Percentiles rank a stretch among this genome's conserved stretches.
Evolutionary conservation across 1,284 basidiomycete species (phyloP).

Genomic region (Ceratobasidium theobromae): DNA sequence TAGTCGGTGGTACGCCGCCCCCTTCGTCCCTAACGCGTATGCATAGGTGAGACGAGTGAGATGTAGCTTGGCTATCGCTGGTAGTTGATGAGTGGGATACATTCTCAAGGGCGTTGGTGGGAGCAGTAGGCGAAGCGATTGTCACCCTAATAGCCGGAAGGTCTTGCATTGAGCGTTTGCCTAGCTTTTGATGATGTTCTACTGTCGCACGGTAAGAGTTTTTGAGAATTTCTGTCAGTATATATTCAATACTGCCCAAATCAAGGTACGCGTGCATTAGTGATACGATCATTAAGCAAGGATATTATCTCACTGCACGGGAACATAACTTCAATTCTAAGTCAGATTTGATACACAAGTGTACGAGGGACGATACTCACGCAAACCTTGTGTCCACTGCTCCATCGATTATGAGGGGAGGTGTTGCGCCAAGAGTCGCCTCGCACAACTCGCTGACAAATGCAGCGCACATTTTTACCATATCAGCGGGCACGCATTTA

Average conservation of each 20-base stretch:
- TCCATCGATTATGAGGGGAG: constrained; percentile 68
- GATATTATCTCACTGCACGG: constrained; percentile 77
- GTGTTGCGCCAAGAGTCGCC: constrained; percentile 77
- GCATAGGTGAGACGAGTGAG: constrained; percentile 58
- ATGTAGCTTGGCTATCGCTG: background rate
- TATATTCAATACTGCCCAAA: constrained; percentile 29
- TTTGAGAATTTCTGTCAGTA: constrained; percentile 74
- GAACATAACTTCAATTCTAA: constrained; percentile 65
- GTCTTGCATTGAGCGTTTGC: constrained; percentile 42
- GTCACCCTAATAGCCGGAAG: constrained; percentile 73
- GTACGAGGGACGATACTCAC: constrained; percentile 48
- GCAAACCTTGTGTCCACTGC: constrained; percentile 69
- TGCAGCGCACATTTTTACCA: constrained; percentile 75
- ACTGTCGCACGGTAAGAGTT: constrained; percentile 89
- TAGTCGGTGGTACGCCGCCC: constrained; percentile 73
- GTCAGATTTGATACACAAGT: background rate
- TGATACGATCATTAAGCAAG: constrained; percentile 50
- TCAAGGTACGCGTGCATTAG: background rate
- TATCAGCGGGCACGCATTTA: constrained; percentile 64
- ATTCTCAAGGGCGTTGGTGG: background rate
- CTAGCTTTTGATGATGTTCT: constrained; percentile 62
- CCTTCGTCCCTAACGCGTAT: constrained; percentile 84
- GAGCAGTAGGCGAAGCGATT: constrained; percentile 57
- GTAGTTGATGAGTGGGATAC: constrained; percentile 37
- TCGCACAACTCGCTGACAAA: constrained; percentile 84